Percentiles rank a stretch among this genome's conserved stretches.
Conservation (phyloP, 2,329 filamentous ascomycete species). For the Fusarium chlamydosporum region DNA sequence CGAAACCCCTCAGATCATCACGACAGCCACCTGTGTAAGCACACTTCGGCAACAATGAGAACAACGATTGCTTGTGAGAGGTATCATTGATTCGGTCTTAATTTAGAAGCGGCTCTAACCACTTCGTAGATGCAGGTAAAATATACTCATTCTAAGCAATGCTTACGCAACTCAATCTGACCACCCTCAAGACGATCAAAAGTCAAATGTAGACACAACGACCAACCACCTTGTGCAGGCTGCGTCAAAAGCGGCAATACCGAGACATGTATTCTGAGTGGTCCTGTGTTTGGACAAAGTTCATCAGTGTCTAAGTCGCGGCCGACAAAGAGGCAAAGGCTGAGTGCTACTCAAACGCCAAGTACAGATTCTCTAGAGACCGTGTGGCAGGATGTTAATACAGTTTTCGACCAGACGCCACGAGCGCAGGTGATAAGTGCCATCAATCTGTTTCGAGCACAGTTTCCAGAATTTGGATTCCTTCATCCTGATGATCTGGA, state of each 20-base stretch:
- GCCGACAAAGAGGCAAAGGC: slow-evolving; percentile 28
- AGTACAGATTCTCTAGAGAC: neutral
- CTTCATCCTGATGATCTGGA: slow-evolving; percentile 48
- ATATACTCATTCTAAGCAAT: no score
- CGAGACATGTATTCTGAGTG: slow-evolving; percentile 38
- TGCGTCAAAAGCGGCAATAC: slow-evolving; percentile 41
- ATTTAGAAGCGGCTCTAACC: neutral
- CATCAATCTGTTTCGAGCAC: slow-evolving; percentile 35
- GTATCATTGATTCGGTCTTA: neutral
- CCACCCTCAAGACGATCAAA: slow-evolving; percentile 42
- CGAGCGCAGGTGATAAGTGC: slow-evolving; percentile 28
- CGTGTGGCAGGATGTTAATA: slow-evolving; percentile 16
- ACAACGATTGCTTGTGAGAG: slow-evolving; percentile 48
- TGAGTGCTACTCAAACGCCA: neutral
- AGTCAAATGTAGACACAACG: slow-evolving; percentile 48
- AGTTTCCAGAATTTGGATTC: slow-evolving; percentile 48
- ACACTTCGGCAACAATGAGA: slow-evolving; percentile 31
- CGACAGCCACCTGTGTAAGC: slow-evolving; percentile 3
- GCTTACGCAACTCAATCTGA: neutral
- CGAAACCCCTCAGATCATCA: slow-evolving; percentile 27
- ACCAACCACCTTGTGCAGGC: slow-evolving; percentile 44
- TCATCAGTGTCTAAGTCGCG: neutral
- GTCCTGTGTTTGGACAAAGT: slow-evolving; percentile 24
- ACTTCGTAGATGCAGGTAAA: slow-evolving; percentile 44
- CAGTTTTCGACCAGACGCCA: slow-evolving; percentile 15